These are phyloP conservation scores for Lepraria neglecta DNA, from an alignment of 495 filamentous ascomycete species.

Conservation along the genomic window DNA sequence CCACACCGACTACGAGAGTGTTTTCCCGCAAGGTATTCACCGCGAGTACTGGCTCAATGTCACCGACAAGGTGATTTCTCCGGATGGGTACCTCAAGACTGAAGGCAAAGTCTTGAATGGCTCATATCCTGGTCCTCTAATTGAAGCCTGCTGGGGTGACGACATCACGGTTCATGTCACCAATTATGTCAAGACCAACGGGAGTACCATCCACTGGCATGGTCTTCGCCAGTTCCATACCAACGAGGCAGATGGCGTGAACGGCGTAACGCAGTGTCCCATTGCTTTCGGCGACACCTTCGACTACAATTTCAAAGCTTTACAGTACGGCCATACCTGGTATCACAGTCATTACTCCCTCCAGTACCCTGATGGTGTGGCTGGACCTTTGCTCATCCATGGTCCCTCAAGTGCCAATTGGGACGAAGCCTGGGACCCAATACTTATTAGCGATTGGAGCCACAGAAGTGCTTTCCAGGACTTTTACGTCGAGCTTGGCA, in stretches of 20 bases:
- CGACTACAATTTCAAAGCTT: conserved; percentile 48
- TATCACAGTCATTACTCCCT: conserved; percentile 49
- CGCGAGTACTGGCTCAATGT: conserved; percentile 21
- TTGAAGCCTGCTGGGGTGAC: conserved; percentile 28
- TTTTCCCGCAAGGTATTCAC: conserved; percentile 36
- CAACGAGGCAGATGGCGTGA: conserved; percentile 41
- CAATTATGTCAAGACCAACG: conserved; percentile 28
- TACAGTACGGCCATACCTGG: conserved; percentile 55
- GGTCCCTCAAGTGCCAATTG: conserved; percentile 37
- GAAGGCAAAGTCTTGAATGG: conserved; percentile 24
- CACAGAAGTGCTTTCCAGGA: conserved; percentile 22
- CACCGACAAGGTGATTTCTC: conserved; percentile 15
- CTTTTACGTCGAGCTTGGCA: conserved; percentile 19
- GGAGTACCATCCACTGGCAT: conserved; percentile 22
- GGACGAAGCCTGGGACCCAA: conserved; percentile 29
- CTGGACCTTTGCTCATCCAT: conserved; percentile 35
- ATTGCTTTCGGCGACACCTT: conserved; percentile 38
- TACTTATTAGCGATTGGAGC: conserved; percentile 24
- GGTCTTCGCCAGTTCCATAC: conserved; percentile 44
- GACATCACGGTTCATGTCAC: conserved; percentile 32
- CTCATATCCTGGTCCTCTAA: conserved; percentile 24
- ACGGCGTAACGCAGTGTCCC: conserved; percentile 45
- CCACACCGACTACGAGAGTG: conserved; percentile 48
- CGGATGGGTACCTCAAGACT: conserved; percentile 19
- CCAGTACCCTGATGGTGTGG: conserved; percentile 41